Evolutionary conservation across 2,329 filamentous ascomycete genomes (phyloP).

Genomic region (Xylaria sp.): DNA sequence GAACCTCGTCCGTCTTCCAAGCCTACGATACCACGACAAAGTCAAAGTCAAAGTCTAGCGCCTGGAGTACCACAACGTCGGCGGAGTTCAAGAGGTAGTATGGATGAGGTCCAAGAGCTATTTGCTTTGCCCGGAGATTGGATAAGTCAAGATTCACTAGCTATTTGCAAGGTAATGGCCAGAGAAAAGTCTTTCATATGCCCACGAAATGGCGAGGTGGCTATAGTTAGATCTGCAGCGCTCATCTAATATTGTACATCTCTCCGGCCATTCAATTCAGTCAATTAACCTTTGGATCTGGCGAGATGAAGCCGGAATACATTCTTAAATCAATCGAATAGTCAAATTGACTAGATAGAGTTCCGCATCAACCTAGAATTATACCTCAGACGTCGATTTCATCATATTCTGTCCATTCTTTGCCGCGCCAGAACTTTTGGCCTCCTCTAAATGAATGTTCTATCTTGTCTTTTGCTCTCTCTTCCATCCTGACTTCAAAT

Average conservation of each 20-base stretch:
- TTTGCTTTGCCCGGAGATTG: background rate
- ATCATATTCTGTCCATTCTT: slow-evolving; percentile 44
- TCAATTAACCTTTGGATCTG: no score
- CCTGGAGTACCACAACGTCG: background rate
- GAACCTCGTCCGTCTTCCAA: background rate
- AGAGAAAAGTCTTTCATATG: background rate
- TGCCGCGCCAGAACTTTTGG: slow-evolving; percentile 47
- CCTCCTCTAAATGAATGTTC: slow-evolving; percentile 49
- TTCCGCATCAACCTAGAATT: no score
- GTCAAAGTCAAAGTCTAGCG: background rate
- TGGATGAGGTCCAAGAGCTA: background rate
- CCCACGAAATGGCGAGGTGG: background rate
- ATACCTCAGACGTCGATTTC: slow-evolving; percentile 28
- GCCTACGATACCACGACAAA: background rate
- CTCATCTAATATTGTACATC: background rate
- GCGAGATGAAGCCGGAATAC: no score
- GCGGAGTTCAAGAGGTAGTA: background rate
- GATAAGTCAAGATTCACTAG: background rate
- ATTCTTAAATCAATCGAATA: no score
- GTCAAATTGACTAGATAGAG: no score
- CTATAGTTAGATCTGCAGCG: background rate
- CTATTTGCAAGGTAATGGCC: background rate
- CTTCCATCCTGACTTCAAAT: slow-evolving; percentile 46
- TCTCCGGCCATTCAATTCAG: no score
- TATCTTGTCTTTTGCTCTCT: slow-evolving; percentile 45